phyloP scores from a whole-genome alignment of 768 basidiomycete genomes.

The Boletales sp. region DNA sequence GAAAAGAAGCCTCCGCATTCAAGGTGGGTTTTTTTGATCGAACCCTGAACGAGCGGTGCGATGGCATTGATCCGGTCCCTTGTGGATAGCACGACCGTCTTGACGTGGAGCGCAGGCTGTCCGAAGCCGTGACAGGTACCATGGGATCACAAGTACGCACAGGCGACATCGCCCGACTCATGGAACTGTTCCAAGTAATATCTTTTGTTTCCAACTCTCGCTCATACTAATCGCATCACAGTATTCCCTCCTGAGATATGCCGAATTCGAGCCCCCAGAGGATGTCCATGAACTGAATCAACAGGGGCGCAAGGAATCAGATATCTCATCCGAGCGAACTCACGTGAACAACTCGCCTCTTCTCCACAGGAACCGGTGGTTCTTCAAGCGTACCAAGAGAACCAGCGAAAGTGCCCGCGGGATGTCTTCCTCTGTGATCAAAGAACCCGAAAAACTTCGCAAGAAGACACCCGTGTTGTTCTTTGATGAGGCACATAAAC shows the following conservation, averaged over 20 bases:
- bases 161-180: slow-evolving; percentile 75
- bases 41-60: background rate
- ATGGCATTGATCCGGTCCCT: slow-evolving; percentile 1
- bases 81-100: slow-evolving; percentile 68
- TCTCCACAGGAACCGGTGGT: slow-evolving; percentile 26
- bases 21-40: slow-evolving; percentile 46
- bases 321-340: slow-evolving; percentile 40
- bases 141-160: slow-evolving; percentile 57
- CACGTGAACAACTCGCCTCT: slow-evolving; percentile 35
- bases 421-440: slow-evolving; percentile 28
- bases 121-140: slow-evolving; percentile 40
- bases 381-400: slow-evolving; percentile 26
- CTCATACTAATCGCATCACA: slow-evolving; percentile 20
- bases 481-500: slow-evolving; percentile 83
- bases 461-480: slow-evolving; percentile 82
- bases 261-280: slow-evolving; percentile 56
- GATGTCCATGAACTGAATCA: slow-evolving; percentile 21
- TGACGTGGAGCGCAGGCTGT: slow-evolving; percentile 60
- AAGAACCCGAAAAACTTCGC: slow-evolving; percentile 32
- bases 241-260: slow-evolving; percentile 70
- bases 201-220: background rate
- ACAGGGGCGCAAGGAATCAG: slow-evolving; percentile 27
- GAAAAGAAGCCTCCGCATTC: slow-evolving; percentile 74
- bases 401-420: slow-evolving; percentile 28
- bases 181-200: slow-evolving; percentile 77